Conservation (phyloP, 2,329 filamentous ascomycete genomes). For the Microsporum canis region DNA sequence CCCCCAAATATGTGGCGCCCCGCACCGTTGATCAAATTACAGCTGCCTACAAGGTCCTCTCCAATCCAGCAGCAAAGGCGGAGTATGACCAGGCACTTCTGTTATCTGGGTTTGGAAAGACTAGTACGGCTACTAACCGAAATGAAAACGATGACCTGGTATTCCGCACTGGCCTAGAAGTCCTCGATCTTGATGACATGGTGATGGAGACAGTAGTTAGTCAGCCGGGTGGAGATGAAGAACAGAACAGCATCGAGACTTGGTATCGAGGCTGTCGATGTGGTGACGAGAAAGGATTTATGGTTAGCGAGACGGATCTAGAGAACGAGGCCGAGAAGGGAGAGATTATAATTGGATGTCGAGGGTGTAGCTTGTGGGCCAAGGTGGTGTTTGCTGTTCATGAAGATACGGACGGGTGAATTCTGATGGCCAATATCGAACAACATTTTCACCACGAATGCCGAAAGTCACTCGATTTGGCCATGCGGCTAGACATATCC, state of each 20-base stretch:
- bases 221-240: constrained; percentile 37
- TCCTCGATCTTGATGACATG: constrained; percentile 48
- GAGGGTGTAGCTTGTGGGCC: constrained; percentile 53
- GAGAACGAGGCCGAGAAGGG: constrained; percentile 39
- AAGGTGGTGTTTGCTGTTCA: constrained; percentile 48
- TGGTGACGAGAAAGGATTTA: constrained; percentile 46
- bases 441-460: background rate
- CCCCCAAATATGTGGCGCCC: background rate
- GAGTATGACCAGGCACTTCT: constrained; percentile 41
- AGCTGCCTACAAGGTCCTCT: constrained; percentile 46
- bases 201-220: constrained; percentile 24
- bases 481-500: too few species aligned
- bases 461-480: too few species aligned
- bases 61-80: constrained; percentile 30
- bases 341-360: constrained; percentile 50
- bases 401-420: constrained; percentile 16
- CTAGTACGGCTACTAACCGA: constrained; percentile 17
- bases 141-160: constrained; percentile 15
- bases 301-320: constrained; percentile 45
- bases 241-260: constrained; percentile 25
- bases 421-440: background rate
- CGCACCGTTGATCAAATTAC: constrained; percentile 47
- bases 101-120: constrained; percentile 17
- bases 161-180: constrained; percentile 44
- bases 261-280: constrained; percentile 49